Conservation (phyloP, 129 eudicot species). For the Daucus carota region DH1_v3.0 NC_030384.2:37813501-37814000, state of each 20-base stretch:
- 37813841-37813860: background rate
- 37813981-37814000: background rate
- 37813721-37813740: background rate
- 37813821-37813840: background rate
- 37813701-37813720: background rate
- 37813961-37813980: background rate
- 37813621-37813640: background rate
- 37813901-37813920: background rate
- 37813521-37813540: background rate
- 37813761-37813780: background rate
- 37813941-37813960: background rate
- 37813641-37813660: constrained; percentile 1
- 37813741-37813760: background rate
- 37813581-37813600: background rate
- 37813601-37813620: no score
- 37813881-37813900: background rate
- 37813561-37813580: background rate
- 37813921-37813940: background rate
- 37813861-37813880: background rate
- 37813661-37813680: constrained; percentile 11
- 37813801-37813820: background rate
- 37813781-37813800: background rate
- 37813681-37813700: background rate
- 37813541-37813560: background rate
- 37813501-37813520: background rate